Base-by-base conservation (phyloP, 108 stramenopile genomes). In the Pseudonitzschia multistriata region DNA sequence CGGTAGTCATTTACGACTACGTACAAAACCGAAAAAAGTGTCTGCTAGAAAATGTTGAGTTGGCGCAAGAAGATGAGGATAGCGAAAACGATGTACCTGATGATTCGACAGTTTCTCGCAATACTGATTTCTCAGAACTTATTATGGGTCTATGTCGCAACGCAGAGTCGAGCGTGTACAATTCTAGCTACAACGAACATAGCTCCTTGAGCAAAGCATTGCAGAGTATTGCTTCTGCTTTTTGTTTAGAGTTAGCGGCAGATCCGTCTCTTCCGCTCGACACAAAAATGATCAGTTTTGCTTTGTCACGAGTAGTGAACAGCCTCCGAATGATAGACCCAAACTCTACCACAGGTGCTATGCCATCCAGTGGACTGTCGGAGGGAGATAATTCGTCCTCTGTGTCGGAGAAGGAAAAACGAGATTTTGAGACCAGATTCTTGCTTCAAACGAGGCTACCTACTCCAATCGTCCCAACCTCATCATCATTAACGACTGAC, bases 21-120 rank as follows among this genome's bases (percentile, higher is more conserved):
- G 50, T 82, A 14, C 72, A 74, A 34, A 35, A 68, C 31, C 81
- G 78, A 40, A 45, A 19, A 35, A 39, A 67, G 17, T 78, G 73
- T 54, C 50, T 82, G 2, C 14, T 39, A 27, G 31, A 66, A 49
- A 48, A 6, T 45, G n/a, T 65, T 13, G 54, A 19, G 36, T 49
- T 48, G 7, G 14, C 13, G 25, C n/a, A 21, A 48, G 30, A 33
- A 24, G 14, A 49, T 59, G 57, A 61, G 49, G 6, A 22, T 42
- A 17, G 34, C 14, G 70, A 64, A 52, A 25, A 25, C 40, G 4
- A 31, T 8, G 27, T 22, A n/a, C 19, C 21, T 17, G 47, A 71
- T 55, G 56, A 11, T 37, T 3, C 24, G 4, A 42, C 10, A 4
- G 28, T 11, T 28, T 31, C 62, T 3, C 27, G 31, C 27, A 36